Evolutionary conservation across 176 grass and related monocot genomes (phyloP).

Genomic region (Avena insularis): DNA sequence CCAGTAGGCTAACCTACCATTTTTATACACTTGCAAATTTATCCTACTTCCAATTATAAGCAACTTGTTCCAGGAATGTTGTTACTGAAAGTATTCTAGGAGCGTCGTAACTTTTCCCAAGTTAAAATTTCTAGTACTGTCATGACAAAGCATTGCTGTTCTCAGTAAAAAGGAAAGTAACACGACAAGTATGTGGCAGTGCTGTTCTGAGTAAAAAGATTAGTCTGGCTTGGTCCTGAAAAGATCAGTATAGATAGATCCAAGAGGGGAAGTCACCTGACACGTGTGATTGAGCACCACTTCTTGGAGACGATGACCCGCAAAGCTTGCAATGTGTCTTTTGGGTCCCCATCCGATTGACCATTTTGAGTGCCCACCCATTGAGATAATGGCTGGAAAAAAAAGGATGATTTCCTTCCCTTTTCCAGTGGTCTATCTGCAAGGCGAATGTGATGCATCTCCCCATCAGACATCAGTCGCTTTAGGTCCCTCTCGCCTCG

Average conservation of each 20-base stretch:
- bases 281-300: slow-evolving; percentile 16
- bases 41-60: neutral
- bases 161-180: neutral
- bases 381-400: slow-evolving; percentile 15
- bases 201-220: slow-evolving; percentile 22
- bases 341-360: slow-evolving; percentile 53
- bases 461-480: slow-evolving; percentile 42
- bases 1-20: neutral
- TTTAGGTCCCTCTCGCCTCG: slow-evolving; percentile 1
- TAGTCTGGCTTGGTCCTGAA: slow-evolving; percentile 20
- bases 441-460: slow-evolving; percentile 44
- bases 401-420: neutral
- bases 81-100: neutral
- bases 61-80: neutral
- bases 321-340: slow-evolving; percentile 42
- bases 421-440: slow-evolving; percentile 39
- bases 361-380: slow-evolving; percentile 3
- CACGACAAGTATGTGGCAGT: neutral
- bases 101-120: neutral
- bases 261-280: slow-evolving; percentile 35
- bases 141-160: slow-evolving; percentile 2
- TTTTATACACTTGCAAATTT: neutral
- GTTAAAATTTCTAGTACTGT: neutral
- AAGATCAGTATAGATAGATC: slow-evolving; percentile 31
- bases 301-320: slow-evolving; percentile 41